Evolutionary conservation across 345 rosid species (phyloP).

Genomic region (Murraya koenigii): DNA sequence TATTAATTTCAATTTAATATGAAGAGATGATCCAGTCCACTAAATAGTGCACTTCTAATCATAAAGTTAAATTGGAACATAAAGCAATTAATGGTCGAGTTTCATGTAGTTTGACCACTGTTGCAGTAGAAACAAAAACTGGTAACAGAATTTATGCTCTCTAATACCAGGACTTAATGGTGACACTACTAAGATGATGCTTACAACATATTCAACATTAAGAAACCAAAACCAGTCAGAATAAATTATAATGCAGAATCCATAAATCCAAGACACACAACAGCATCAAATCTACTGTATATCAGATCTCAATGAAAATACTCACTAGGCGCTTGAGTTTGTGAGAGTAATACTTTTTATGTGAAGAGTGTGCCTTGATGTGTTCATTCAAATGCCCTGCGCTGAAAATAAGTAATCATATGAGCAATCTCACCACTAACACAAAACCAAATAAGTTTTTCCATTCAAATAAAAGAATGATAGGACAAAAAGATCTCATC

Average conservation of each 20-base stretch:
- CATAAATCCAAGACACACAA: neutral
- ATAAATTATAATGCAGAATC: neutral
- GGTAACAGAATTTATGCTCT: neutral
- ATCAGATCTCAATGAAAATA: constrained; percentile 1
- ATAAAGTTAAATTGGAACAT: neutral
- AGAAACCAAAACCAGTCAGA: neutral
- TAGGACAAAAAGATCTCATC: neutral
- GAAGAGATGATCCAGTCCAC: neutral
- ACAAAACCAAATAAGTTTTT: neutral
- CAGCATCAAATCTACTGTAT: neutral
- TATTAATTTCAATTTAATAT: neutral
- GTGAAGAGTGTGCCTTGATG: constrained; percentile 39
- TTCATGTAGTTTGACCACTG: neutral
- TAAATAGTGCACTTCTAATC: neutral
- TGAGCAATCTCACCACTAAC: constrained; percentile 12
- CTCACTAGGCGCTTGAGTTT: constrained; percentile 65
- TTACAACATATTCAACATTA: neutral
- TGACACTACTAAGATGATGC: neutral
- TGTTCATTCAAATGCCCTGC: constrained; percentile 79
- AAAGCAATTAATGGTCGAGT: neutral
- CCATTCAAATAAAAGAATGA: neutral
- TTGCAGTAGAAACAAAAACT: neutral
- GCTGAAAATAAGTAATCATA: constrained; percentile 30
- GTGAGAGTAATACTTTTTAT: constrained; percentile 62
- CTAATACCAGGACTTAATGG: neutral